These are phyloP conservation scores for Leishmania tropica DNA, from an alignment of 208 protist genomes.

Conservation along the genomic window DNA sequence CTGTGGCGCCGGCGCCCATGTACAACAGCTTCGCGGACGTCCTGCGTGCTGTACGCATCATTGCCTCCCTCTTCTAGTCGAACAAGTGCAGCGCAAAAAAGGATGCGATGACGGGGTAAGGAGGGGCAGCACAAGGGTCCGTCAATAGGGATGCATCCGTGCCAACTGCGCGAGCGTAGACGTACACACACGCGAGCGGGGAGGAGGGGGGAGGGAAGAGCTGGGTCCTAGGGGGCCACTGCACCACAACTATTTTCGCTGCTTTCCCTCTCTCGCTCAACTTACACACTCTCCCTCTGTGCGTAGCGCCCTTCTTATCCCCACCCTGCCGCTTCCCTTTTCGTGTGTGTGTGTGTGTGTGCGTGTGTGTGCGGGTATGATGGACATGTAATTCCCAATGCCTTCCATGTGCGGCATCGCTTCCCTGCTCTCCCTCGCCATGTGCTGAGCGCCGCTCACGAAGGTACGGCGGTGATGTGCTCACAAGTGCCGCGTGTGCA, in stretches of 20 bases:
- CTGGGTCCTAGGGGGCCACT: background rate
- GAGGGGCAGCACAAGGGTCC: background rate
- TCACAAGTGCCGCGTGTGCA: background rate
- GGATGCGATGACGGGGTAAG: background rate
- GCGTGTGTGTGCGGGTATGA: background rate
- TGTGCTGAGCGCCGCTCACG: background rate
- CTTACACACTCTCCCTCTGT: background rate
- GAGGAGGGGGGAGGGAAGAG: conserved; percentile 14
- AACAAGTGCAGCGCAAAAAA: background rate
- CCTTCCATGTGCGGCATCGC: background rate
- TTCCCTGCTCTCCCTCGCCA: background rate
- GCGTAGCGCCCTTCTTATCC: background rate
- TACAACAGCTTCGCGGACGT: conserved; percentile 95
- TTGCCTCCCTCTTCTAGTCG: conserved; percentile 46
- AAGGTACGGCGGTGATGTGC: background rate
- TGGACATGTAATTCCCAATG: background rate
- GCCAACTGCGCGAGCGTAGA: background rate
- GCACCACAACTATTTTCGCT: conserved; percentile 2
- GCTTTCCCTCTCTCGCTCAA: background rate
- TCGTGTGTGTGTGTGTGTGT: background rate
- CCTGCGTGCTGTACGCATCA: conserved; percentile 52
- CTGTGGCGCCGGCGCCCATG: conserved; percentile 84
- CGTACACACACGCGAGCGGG: background rate
- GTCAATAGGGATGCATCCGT: background rate
- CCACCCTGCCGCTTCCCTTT: background rate